These are phyloP conservation scores for Plasmopara halstedii DNA, from an alignment of 352 stramenopile species.

Conservation along the genomic window DNA sequence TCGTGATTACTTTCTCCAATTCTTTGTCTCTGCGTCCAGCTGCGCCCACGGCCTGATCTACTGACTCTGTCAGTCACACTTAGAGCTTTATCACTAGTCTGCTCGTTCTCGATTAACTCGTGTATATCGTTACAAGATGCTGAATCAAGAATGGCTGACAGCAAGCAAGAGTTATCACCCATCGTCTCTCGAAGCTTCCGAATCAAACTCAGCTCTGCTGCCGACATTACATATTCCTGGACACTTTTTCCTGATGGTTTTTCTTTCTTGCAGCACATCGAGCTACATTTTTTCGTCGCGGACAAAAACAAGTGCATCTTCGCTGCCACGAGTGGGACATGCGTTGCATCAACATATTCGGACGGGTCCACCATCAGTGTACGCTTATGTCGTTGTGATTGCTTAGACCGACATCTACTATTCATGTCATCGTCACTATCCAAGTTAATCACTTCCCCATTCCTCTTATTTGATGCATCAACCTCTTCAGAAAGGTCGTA, in stretches of 20 bases:
- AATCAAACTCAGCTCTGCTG: slow-evolving; percentile 38
- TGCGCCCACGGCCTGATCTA: slow-evolving; percentile 19
- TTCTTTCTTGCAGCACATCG: slow-evolving; percentile 29
- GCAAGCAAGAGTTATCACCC: slow-evolving; percentile 59
- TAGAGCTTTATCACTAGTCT: slow-evolving; percentile 3
- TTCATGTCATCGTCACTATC: not conserved
- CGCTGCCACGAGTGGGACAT: slow-evolving; percentile 28
- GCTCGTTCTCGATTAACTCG: slow-evolving; percentile 32
- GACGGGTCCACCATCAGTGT: slow-evolving; percentile 20
- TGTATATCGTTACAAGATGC: slow-evolving; percentile 37
- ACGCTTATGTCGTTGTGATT: not conserved
- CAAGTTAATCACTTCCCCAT: not conserved
- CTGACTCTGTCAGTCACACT: not conserved
- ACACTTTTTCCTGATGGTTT: not conserved
- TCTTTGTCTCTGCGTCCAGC: slow-evolving; percentile 31
- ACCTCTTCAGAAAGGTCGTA: too few species aligned
- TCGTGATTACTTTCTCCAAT: slow-evolving; percentile 43
- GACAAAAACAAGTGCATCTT: slow-evolving; percentile 39
- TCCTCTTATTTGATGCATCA: too few species aligned
- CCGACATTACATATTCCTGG: not conserved
- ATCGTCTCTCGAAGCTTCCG: slow-evolving; percentile 48
- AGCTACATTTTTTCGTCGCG: slow-evolving; percentile 20
- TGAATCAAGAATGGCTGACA: slow-evolving; percentile 40
- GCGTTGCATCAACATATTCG: slow-evolving; percentile 49
- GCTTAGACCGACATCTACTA: not conserved